Percentiles rank a stretch among this genome's conserved stretches.
Evolutionary conservation across 2,329 filamentous ascomycete genomes (phyloP).

Genomic region (Colletotrichum falcatum): DNA sequence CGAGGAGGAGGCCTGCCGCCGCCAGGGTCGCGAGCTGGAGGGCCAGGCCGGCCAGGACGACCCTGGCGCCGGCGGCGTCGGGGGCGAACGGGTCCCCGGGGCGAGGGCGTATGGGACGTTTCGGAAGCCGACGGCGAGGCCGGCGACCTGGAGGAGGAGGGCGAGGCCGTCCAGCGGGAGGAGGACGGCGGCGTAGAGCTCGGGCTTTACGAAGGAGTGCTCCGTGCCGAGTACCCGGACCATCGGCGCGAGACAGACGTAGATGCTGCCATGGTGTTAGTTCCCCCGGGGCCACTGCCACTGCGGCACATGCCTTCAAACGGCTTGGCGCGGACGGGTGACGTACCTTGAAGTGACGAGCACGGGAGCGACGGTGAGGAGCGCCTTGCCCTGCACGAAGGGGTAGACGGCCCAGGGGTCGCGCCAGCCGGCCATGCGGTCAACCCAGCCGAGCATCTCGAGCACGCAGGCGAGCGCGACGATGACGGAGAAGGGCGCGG

Average conservation of each 20-base stretch:
- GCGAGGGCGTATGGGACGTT: slow-evolving; percentile 29
- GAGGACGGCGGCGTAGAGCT: slow-evolving; percentile 44
- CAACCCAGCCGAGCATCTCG: slow-evolving; percentile 45
- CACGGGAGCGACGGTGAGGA: slow-evolving; percentile 46
- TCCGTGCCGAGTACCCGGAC: slow-evolving; percentile 46
- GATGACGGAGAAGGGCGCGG: slow-evolving; percentile 41
- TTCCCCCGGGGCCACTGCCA: neutral
- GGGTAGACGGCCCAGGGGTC: slow-evolving; percentile 45
- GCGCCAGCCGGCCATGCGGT: slow-evolving; percentile 43
- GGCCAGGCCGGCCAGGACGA: slow-evolving; percentile 45
- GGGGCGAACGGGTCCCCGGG: slow-evolving; percentile 8
- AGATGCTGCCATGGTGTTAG: slow-evolving; percentile 44
- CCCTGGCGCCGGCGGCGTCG: slow-evolving; percentile 42
- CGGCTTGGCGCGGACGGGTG: rapidly evolving
- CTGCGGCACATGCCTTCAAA: too few species aligned
- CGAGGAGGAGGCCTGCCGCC: slow-evolving; percentile 45
- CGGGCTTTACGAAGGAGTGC: slow-evolving; percentile 46
- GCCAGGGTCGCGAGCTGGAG: slow-evolving; percentile 46
- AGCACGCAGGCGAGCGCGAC: slow-evolving; percentile 45
- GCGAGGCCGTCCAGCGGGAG: slow-evolving; percentile 45
- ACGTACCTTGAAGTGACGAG: slow-evolving; percentile 47
- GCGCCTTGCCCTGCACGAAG: slow-evolving; percentile 43
- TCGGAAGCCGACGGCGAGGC: slow-evolving; percentile 47
- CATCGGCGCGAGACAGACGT: slow-evolving; percentile 45
- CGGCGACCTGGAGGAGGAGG: slow-evolving; percentile 46